These are phyloP conservation scores for Saturnispora gosingensis DNA, from an alignment of 805 yeast species.

Conservation along the genomic window DNA sequence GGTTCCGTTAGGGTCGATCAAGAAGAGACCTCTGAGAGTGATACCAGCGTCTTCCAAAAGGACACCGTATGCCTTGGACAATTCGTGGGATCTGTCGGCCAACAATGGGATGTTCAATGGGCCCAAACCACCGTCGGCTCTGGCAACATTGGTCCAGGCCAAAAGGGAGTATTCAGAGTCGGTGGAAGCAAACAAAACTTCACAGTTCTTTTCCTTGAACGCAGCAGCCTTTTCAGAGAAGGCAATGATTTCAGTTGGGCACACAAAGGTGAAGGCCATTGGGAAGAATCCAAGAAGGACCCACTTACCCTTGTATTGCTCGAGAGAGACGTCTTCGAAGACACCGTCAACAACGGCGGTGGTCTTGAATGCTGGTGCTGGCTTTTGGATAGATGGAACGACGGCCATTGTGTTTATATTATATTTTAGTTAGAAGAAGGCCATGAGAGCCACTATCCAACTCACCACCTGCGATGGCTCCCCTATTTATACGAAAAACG, in stretches of 20 bases:
- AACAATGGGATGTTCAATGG: slow-evolving; percentile 88
- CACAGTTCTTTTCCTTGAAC: slow-evolving; percentile 79
- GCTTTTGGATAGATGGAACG: slow-evolving; percentile 75
- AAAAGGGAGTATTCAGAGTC: slow-evolving; percentile 96
- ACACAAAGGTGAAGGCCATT: slow-evolving; percentile 97
- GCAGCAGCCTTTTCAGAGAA: slow-evolving; percentile 91
- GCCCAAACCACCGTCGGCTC: slow-evolving; percentile 98
- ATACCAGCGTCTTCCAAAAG: slow-evolving; percentile 93
- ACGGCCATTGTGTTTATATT: slow-evolving; percentile 47
- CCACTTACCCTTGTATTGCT: slow-evolving; percentile 97
- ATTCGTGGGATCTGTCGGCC: slow-evolving; percentile 94
- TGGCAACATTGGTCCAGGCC: slow-evolving; percentile 96
- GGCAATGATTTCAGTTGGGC: slow-evolving; percentile 99
- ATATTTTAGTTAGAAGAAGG: slow-evolving; percentile 3
- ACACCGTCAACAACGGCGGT: slow-evolving; percentile 96
- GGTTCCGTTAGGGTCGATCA: slow-evolving; percentile 92
- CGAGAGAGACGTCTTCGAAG: slow-evolving; percentile 91
- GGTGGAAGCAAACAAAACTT: slow-evolving; percentile 92
- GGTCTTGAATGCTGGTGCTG: slow-evolving; percentile 94
- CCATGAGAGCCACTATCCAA: neutral
- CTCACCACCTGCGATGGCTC: neutral
- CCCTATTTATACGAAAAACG: neutral
- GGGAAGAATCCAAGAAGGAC: slow-evolving; percentile 95
- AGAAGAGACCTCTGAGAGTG: slow-evolving; percentile 95
- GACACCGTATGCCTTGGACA: slow-evolving; percentile 96